Percentiles rank a stretch among this genome's conserved stretches.
Conservation (phyloP, 2,329 filamentous ascomycete genomes). For the Dactylella cylindrospora region DNA sequence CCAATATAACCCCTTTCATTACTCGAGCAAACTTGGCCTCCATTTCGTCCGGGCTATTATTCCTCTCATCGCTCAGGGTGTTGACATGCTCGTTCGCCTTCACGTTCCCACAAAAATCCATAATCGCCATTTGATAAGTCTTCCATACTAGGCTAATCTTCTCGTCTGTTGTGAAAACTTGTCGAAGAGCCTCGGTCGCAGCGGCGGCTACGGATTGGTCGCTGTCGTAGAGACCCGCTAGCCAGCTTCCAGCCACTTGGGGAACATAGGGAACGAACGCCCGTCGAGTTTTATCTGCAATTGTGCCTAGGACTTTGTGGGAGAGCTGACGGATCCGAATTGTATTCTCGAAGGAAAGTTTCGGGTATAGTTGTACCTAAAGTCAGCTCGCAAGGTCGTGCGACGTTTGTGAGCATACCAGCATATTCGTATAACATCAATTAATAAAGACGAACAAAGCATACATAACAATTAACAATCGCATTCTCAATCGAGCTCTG, state of each 20-base stretch:
- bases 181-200: slow-evolving; percentile 73
- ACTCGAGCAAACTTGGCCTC: slow-evolving; percentile 83
- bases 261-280: slow-evolving; percentile 79
- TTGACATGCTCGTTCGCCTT: slow-evolving; percentile 73
- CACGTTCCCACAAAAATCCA: slow-evolving; percentile 79
- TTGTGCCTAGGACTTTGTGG: slow-evolving; percentile 70
- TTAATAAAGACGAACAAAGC: slow-evolving; percentile 5
- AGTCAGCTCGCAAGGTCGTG: neutral
- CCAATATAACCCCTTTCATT: slow-evolving; percentile 61
- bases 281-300: slow-evolving; percentile 67
- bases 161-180: slow-evolving; percentile 75
- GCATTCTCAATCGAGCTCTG: slow-evolving; percentile 69
- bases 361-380: slow-evolving; percentile 81
- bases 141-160: slow-evolving; percentile 77
- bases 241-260: slow-evolving; percentile 80
- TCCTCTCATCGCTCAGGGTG: slow-evolving; percentile 86
- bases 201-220: slow-evolving; percentile 74
- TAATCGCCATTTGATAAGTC: slow-evolving; percentile 75
- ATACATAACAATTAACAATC: slow-evolving; percentile 53
- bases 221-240: slow-evolving; percentile 82
- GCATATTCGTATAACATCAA: no score
- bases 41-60: slow-evolving; percentile 79
- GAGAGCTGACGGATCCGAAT: slow-evolving; percentile 84
- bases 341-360: slow-evolving; percentile 84
- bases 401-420: neutral